A percentile compares a stretch with the other conserved stretches of the same genome.
Evolutionary conservation across 192 early-diverging fungal species (phyloP).

Genomic region (Coemansia sp.): DNA sequence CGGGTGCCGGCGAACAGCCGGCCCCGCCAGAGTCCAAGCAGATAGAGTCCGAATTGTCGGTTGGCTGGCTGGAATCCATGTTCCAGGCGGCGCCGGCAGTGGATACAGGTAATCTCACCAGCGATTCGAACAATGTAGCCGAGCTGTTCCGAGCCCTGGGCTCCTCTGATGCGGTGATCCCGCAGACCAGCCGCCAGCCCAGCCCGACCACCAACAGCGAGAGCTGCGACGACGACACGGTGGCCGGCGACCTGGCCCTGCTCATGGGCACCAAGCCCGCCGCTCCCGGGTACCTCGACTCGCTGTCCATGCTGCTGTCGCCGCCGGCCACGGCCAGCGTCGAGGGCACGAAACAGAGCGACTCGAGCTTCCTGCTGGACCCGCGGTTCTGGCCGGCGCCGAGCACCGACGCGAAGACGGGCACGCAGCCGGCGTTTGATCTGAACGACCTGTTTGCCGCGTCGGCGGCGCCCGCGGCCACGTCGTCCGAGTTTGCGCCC

Average conservation of each 20-base stretch:
- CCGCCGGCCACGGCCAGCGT: constrained; percentile 5
- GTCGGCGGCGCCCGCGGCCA: background rate
- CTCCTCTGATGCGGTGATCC: constrained; percentile 30
- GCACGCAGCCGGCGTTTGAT: constrained; percentile 8
- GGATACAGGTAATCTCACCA: constrained; percentile 7
- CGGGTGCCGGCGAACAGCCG: too few relatives aligned
- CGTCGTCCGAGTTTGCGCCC: background rate
- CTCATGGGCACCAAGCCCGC: constrained; percentile 6
- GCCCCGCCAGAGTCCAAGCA: too few relatives aligned
- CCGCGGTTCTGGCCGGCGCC: constrained; percentile 12
- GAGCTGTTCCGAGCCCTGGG: constrained; percentile 24
- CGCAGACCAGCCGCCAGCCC: constrained; percentile 25
- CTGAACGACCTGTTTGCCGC: constrained; percentile 20
- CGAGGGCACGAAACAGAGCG: background rate
- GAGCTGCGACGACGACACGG: constrained; percentile 20
- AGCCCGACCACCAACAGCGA: constrained; percentile 38
- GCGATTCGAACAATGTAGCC: constrained; percentile 30
- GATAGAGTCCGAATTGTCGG: background rate
- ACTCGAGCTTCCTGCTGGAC: constrained; percentile 2
- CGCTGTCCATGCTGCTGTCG: constrained; percentile 35
- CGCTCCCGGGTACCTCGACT: constrained; percentile 13
- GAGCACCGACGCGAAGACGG: background rate
- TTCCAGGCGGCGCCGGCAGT: background rate
- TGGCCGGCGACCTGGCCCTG: constrained; percentile 18
- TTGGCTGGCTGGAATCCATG: constrained; percentile 17